These are phyloP conservation scores for Diophrys appendiculata DNA, from an alignment of 73 alveolate species.

Conservation along the genomic window DNA sequence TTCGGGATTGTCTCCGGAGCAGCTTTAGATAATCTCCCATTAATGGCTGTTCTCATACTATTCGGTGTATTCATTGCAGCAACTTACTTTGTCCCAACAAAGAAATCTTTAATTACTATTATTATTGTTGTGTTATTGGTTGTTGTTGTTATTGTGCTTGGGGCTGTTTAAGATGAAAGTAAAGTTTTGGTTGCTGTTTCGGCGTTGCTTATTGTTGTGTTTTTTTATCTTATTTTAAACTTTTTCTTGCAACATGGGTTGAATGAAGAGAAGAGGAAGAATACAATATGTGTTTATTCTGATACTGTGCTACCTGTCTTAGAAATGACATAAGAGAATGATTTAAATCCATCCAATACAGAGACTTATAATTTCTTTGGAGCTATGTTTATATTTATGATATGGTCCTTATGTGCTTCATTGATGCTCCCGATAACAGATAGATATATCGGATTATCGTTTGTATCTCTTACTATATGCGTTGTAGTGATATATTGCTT, in stretches of 20 bases:
- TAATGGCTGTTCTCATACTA: too few relatives aligned
- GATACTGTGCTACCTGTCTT: slow-evolving; percentile 39
- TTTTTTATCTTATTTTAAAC: too few relatives aligned
- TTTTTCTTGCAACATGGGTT: too few relatives aligned
- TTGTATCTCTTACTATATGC: slow-evolving; percentile 1
- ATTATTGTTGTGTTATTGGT: too few relatives aligned
- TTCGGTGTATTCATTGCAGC: too few relatives aligned
- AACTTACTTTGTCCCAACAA: too few relatives aligned
- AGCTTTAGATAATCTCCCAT: too few relatives aligned
- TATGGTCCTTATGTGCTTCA: slow-evolving; percentile 46
- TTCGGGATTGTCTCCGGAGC: too few relatives aligned
- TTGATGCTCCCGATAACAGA: not conserved
- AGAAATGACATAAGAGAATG: slow-evolving; percentile 10
- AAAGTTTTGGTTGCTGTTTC: too few relatives aligned
- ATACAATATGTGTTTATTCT: slow-evolving; percentile 14
- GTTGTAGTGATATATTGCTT: slow-evolving; percentile 1
- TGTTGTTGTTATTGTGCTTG: too few relatives aligned
- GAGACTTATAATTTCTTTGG: slow-evolving; percentile 8
- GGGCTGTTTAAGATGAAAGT: too few relatives aligned
- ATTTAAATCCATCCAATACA: not conserved
- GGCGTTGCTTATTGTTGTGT: not conserved
- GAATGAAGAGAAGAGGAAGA: not conserved
- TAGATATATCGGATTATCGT: slow-evolving; percentile 30
- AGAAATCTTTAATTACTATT: too few relatives aligned
- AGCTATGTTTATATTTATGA: slow-evolving; percentile 12